Evolutionary conservation across 1,139 yeast genomes (phyloP), one percentile per base, ranked within the genome.

Genomic region (Yamadazyma aaseri): DNA sequence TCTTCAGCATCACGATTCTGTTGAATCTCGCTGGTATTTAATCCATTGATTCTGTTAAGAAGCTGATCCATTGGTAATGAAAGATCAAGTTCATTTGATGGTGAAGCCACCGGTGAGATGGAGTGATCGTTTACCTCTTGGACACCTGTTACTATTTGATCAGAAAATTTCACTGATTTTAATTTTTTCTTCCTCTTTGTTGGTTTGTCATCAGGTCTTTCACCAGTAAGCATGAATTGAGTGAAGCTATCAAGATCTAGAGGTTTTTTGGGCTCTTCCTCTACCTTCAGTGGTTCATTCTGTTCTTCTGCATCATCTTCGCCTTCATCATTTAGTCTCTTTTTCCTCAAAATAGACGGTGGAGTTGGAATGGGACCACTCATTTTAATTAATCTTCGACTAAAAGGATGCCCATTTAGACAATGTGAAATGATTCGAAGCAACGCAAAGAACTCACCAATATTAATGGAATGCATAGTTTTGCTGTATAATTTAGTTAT

Each of bases 361-460:
- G 94, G 94, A 31, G 69, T 66, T 1, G 89, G 87, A 8, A 82
- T 71, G 0, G 81, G 72, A 0, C 86, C 81, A 28, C 67, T 64
- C 2, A 64, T 51, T 38, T 60, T 59, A 22, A 84, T 71, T 50
- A 81, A 60, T 12, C 55, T 53, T 45, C 87, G 60, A 17, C 65
- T 56, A 1, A 86, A 82, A 12, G 65, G 55, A 26, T 58, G 47
- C 1, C 80, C 80, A 28, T 51, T 53, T 22, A 74, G 49, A 1
- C 76, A 62, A 51, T 81, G 87, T 11, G 86, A 71, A 16, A 84
- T 69, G 25, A 84, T 60, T 48, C 94, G 65, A 35, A 83, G 55
- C 28, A 82, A 64, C 1, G 92, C 92, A 58, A 79, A 84, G 53
- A 84, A 84, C 53, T 82, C 86, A 4, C 90, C 90, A 39, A 82